phyloP scores from a whole-genome alignment of 140 eudicot species.

The Anethum foeniculum region DNA sequence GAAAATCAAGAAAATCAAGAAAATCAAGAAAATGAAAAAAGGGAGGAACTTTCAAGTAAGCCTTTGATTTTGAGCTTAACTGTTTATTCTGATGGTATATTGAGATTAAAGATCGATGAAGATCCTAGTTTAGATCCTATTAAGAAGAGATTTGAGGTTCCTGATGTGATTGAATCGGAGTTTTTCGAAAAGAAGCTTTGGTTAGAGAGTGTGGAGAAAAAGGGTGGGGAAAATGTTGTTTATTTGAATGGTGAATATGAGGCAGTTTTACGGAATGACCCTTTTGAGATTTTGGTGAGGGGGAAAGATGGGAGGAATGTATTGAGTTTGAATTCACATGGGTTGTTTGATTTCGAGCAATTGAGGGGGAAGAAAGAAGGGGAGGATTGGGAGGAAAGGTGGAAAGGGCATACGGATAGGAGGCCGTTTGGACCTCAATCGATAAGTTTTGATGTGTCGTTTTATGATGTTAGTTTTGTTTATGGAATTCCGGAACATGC shows the following conservation, averaged over 20 bases:
- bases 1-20: conserved; percentile 16
- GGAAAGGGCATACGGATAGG: conserved; percentile 59
- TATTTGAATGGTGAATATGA: conserved; percentile 70
- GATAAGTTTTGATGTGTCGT: conserved; percentile 77
- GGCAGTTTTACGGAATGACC: conserved; percentile 61
- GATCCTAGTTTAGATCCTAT: conserved; percentile 40
- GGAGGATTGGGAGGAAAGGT: conserved; percentile 74
- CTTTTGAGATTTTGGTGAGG: conserved; percentile 83
- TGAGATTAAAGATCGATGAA: conserved; percentile 78
- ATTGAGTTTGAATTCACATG: conserved; percentile 66
- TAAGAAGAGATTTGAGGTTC: conserved; percentile 69
- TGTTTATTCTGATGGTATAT: conserved; percentile 62
- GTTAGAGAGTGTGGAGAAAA: conserved; percentile 41
- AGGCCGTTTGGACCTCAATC: conserved; percentile 88
- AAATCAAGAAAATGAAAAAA: conserved; percentile 13
- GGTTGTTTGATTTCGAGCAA: conserved; percentile 88
- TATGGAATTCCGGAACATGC: conserved; percentile 92
- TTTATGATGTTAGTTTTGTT: conserved; percentile 72
- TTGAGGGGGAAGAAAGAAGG: conserved; percentile 56
- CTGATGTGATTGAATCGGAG: conserved; percentile 57
- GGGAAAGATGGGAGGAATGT: conserved; percentile 54
- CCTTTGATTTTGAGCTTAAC: conserved; percentile 56
- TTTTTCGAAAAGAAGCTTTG: conserved; percentile 55
- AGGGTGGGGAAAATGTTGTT: conserved; percentile 41
- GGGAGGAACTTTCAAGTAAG: conserved; percentile 15